Percentiles rank a stretch among this genome's conserved stretches.
Conservation (phyloP, 106 monocot genomes). For the Dendrobium huoshanense region DNA sequence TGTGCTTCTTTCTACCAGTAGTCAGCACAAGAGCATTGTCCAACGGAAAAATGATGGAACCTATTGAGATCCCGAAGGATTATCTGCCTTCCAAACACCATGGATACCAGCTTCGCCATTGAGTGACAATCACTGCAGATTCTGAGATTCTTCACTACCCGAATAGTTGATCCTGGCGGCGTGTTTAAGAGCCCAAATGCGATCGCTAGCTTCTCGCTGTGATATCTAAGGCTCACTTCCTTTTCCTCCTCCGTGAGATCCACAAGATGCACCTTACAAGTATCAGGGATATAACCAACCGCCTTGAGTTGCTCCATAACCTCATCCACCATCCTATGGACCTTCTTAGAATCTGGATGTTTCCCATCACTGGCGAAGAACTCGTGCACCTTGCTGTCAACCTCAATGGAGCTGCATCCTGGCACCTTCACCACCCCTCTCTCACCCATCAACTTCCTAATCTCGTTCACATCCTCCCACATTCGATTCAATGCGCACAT, state of each 20-base stretch:
- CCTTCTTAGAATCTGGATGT: conserved; percentile 44
- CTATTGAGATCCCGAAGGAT: conserved; percentile 69
- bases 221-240: conserved; percentile 57
- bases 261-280: conserved; percentile 37
- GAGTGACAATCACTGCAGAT: conserved; percentile 70
- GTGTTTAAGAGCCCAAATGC: conserved; percentile 70
- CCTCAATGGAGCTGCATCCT: conserved; percentile 73
- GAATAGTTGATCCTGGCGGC: conserved; percentile 45
- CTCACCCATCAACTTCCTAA: conserved; percentile 55
- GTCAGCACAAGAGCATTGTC: conserved; percentile 65
- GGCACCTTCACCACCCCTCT: conserved; percentile 55
- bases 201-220: conserved; percentile 87
- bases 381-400: conserved; percentile 54
- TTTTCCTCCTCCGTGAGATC: conserved; percentile 63
- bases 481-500: conserved; percentile 42
- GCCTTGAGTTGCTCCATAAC: conserved; percentile 45
- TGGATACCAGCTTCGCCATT: conserved; percentile 51
- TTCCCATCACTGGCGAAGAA: conserved; percentile 66
- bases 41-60: conserved; percentile 62
- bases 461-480: conserved; percentile 44
- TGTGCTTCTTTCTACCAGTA: conserved; percentile 38
- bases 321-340: conserved; percentile 45
- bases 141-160: conserved; percentile 70
- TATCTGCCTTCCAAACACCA: conserved; percentile 48
- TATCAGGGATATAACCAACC: conserved; percentile 56